Evolutionary conservation across 78 protist species (phyloP).

Genomic region (Speleostelium caveatum): DNA sequence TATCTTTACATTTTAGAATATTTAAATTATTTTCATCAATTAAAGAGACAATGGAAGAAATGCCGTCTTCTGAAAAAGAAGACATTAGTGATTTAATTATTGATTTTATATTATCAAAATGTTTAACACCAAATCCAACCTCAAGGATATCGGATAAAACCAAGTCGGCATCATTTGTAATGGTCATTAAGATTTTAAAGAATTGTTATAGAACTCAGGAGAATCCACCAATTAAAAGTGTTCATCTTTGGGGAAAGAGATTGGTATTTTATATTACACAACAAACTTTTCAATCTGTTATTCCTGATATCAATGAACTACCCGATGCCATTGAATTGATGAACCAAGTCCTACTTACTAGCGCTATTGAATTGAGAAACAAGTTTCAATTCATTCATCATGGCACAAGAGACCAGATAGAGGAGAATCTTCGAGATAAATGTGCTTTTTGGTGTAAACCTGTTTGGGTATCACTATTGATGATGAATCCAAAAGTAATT

Average conservation of each 20-base stretch:
- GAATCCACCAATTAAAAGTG: not conserved
- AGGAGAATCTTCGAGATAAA: not conserved
- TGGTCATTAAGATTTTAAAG: not conserved
- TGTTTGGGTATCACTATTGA: slow-evolving; percentile 15
- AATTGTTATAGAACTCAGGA: not conserved
- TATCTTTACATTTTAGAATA: too few relatives aligned
- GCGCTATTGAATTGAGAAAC: slow-evolving; percentile 14
- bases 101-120: slow-evolving; percentile 2
- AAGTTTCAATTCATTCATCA: slow-evolving; percentile 15
- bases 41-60: too few relatives aligned
- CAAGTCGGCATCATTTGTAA: too few relatives aligned
- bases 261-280: slow-evolving; percentile 4
- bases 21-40: too few relatives aligned
- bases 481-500: not conserved
- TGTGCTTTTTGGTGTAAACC: slow-evolving; percentile 26
- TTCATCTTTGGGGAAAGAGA: slow-evolving; percentile 40
- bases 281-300: not conserved
- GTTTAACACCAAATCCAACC: not conserved
- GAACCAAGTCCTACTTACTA: not conserved
- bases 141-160: not conserved
- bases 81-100: slow-evolving; percentile 13
- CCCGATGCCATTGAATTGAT: slow-evolving; percentile 5
- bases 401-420: not conserved
- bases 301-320: slow-evolving; percentile 8
- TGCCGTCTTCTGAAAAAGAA: too few relatives aligned